phyloP scores from a whole-genome alignment of 164 flowering plant genomes.

The Dillenia suffruticosa region DNA sequence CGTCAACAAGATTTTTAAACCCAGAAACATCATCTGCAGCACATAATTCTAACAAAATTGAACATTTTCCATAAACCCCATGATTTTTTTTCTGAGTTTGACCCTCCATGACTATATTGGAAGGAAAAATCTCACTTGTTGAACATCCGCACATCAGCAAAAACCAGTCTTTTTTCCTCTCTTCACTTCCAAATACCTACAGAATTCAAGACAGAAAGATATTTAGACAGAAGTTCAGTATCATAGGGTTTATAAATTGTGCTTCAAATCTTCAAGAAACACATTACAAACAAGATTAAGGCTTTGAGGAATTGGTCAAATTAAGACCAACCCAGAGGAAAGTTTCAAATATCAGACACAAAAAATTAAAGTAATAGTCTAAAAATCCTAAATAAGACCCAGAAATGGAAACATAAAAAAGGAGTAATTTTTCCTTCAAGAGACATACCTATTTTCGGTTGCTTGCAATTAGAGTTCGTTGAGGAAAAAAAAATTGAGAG shows the following conservation, averaged over 20 bases:
- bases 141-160: conserved; percentile 35
- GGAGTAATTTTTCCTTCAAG: background rate
- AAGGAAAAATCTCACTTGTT: conserved; percentile 24
- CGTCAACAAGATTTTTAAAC: conserved; percentile 49
- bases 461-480: no score
- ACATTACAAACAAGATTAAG: background rate
- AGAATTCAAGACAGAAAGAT: background rate
- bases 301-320: background rate
- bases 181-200: background rate
- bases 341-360: background rate
- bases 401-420: background rate
- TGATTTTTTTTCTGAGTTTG: conserved; percentile 17
- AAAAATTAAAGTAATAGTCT: background rate
- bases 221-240: background rate
- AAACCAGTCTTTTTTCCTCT: background rate
- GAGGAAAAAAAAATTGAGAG: background rate
- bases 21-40: conserved; percentile 59
- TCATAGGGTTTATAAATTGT: background rate
- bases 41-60: conserved; percentile 66
- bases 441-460: background rate
- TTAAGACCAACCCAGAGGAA: background rate
- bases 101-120: conserved; percentile 34
- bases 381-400: background rate
- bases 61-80: conserved; percentile 15
- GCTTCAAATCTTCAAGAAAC: conserved; percentile 3